Percentiles rank a stretch among this genome's conserved stretches.
phyloP scores from a whole-genome alignment of 2,329 filamentous ascomycete species.

The Penicillium sp. region DNA sequence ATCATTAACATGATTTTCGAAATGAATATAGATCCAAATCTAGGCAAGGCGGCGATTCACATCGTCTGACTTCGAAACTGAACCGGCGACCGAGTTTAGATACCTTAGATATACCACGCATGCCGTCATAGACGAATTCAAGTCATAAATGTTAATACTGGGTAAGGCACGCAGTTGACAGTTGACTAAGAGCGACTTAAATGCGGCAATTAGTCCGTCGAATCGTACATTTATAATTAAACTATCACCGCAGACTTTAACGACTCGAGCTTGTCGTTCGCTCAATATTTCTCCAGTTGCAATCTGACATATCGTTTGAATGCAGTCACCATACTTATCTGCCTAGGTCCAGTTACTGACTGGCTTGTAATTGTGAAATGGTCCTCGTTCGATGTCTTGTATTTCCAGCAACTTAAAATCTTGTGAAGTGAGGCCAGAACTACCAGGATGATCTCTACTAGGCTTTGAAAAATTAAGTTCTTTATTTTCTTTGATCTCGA shows the following conservation, averaged over 20 bases:
- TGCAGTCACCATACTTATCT: conserved; percentile 4
- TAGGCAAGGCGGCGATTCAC: conserved; percentile 7
- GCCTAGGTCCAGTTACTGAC: conserved; percentile 1
- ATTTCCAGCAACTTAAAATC: conserved; percentile 1
- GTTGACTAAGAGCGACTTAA: conserved; percentile 4
- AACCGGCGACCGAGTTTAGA: conserved; percentile 3
- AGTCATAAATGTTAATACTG: not conserved
- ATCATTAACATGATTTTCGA: conserved; percentile 10
- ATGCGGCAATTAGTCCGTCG: not conserved
- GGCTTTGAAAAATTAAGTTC: conserved; percentile 1
- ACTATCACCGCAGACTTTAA: conserved; percentile 6
- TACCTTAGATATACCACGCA: conserved; percentile 6
- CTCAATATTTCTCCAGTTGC: conserved; percentile 4
- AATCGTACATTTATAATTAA: conserved; percentile 2
- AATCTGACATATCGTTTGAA: conserved; percentile 8
- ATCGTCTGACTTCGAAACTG: conserved; percentile 3
- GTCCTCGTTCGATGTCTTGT: conserved; percentile 1
- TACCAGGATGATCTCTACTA: not conserved
- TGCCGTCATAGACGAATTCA: conserved; percentile 7
- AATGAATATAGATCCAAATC: conserved; percentile 12
- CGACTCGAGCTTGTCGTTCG: conserved; percentile 1
- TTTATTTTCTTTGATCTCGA: conserved; percentile 1
- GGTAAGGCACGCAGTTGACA: conserved; percentile 5
- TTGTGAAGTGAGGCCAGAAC: conserved; percentile 1
- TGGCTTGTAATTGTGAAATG: not conserved